A percentile compares a stretch with the other conserved stretches of the same genome.
Evolutionary conservation across 208 protist species (phyloP).

Genomic region (Leishmania braziliensis): DNA sequence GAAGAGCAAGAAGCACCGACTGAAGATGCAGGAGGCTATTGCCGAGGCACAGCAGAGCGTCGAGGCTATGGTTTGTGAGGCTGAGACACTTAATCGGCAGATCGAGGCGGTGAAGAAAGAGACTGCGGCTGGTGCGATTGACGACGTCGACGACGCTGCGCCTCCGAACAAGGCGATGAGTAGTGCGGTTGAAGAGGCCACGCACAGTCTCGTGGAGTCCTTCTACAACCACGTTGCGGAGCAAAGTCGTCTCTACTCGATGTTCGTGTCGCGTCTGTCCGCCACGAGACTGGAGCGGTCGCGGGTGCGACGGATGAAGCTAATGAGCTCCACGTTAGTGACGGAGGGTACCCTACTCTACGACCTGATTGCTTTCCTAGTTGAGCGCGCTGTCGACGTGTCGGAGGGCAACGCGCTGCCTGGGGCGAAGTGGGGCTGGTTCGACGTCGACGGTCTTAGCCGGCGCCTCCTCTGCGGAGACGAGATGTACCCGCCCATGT

Average conservation of each 20-base stretch:
- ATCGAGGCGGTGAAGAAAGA: constrained; percentile 18
- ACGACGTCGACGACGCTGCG: neutral
- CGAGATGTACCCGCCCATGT: constrained; percentile 73
- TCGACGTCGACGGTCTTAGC: constrained; percentile 85
- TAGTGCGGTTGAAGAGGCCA: constrained; percentile 48
- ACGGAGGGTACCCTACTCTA: constrained; percentile 71
- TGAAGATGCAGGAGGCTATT: constrained; percentile 61
- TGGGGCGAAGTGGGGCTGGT: constrained; percentile 56
- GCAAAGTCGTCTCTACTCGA: constrained; percentile 55
- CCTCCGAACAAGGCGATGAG: constrained; percentile 26
- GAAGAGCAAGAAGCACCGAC: constrained; percentile 80
- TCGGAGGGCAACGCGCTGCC: constrained; percentile 44
- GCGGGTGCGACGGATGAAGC: constrained; percentile 69
- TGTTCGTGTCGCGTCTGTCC: constrained; percentile 66
- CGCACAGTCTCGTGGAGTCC: constrained; percentile 56
- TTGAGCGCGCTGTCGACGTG: constrained; percentile 83
- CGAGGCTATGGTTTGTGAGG: constrained; percentile 30
- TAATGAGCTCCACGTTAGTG: constrained; percentile 77
- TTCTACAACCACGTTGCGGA: constrained; percentile 70
- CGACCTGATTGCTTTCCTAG: constrained; percentile 83
- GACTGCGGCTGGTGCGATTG: neutral
- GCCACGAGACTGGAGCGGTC: constrained; percentile 62
- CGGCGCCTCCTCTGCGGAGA: constrained; percentile 50
- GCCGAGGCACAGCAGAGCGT: constrained; percentile 36
- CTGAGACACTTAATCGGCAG: constrained; percentile 32